Evolutionary conservation across 495 filamentous ascomycete genomes (phyloP).

Genomic region (Aspergillus nanangensis): DNA sequence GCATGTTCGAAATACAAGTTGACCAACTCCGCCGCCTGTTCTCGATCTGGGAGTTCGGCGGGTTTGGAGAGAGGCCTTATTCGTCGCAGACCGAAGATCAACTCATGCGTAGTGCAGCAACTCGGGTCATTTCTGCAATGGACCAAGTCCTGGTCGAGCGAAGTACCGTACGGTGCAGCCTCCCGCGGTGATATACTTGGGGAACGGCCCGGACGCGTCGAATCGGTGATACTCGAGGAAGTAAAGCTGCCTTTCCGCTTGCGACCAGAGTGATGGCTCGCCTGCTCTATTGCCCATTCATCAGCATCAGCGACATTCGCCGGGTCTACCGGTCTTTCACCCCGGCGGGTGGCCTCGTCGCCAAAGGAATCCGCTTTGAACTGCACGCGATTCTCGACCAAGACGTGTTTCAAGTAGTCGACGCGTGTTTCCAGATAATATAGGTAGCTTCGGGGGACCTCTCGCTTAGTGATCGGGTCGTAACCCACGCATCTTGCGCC

Average conservation of each 20-base stretch:
- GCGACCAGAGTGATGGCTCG: no score
- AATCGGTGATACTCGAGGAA: background rate
- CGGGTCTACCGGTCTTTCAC: constrained; percentile 32
- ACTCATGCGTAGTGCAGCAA: background rate
- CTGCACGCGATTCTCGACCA: constrained; percentile 60
- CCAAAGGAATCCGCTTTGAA: constrained; percentile 46
- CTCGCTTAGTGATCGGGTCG: constrained; percentile 89
- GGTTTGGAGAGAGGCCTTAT: constrained; percentile 77
- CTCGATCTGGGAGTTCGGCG: constrained; percentile 72
- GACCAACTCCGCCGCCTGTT: constrained; percentile 63
- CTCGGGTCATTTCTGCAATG: background rate
- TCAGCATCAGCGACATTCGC: background rate
- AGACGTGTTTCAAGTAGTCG: constrained; percentile 68
- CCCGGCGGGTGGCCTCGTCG: no score
- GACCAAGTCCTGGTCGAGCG: background rate
- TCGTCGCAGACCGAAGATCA: background rate
- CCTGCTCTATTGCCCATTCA: no score
- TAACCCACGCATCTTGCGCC: constrained; percentile 83
- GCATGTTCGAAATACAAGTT: constrained; percentile 88
- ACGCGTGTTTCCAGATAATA: constrained; percentile 84
- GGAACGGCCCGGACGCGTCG: background rate
- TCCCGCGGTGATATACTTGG: background rate
- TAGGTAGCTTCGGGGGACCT: constrained; percentile 88
- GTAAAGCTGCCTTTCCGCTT: background rate
- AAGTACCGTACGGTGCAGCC: background rate